phyloP scores from a whole-genome alignment of 306 rosid species.

The Castanea sativa region DNA sequence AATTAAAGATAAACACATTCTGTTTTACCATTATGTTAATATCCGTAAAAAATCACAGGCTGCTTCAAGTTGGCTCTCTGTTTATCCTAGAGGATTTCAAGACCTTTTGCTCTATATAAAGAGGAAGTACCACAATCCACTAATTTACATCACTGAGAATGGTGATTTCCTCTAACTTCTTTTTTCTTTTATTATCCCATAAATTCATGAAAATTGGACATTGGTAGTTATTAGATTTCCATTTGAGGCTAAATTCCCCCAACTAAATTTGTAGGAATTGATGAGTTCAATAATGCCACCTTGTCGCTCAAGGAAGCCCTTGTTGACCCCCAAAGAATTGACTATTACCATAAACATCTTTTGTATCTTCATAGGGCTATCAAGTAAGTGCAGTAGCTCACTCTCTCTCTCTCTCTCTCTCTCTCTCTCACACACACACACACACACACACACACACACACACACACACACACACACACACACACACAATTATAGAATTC shows the following conservation, averaged over 20 bases:
- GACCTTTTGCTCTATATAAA: conserved; percentile 43
- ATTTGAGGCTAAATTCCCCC: background rate
- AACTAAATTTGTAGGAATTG: conserved; percentile 41
- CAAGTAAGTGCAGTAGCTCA: conserved; percentile 30
- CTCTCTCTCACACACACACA: too few relatives aligned
- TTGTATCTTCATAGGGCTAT: conserved; percentile 44
- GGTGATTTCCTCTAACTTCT: conserved; percentile 26
- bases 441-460: background rate
- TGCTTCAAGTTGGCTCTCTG: conserved; percentile 44
- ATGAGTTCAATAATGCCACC: conserved; percentile 49
- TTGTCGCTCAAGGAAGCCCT: conserved; percentile 32
- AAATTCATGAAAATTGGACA: background rate
- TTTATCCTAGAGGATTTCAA: conserved; percentile 58
- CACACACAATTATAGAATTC: background rate
- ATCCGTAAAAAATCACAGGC: conserved; percentile 24
- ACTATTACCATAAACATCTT: conserved; percentile 41
- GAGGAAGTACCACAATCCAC: conserved; percentile 46
- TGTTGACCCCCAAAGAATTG: conserved; percentile 37
- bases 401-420: background rate
- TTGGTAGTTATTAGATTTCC: conserved; percentile 2
- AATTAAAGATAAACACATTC: too few relatives aligned
- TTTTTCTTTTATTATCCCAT: background rate
- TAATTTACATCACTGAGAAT: conserved; percentile 63
- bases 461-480: too few relatives aligned
- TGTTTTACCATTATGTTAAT: too few relatives aligned